phyloP scores from a whole-genome alignment of 352 stramenopile species.

The Peronospora belbahrii region DNA sequence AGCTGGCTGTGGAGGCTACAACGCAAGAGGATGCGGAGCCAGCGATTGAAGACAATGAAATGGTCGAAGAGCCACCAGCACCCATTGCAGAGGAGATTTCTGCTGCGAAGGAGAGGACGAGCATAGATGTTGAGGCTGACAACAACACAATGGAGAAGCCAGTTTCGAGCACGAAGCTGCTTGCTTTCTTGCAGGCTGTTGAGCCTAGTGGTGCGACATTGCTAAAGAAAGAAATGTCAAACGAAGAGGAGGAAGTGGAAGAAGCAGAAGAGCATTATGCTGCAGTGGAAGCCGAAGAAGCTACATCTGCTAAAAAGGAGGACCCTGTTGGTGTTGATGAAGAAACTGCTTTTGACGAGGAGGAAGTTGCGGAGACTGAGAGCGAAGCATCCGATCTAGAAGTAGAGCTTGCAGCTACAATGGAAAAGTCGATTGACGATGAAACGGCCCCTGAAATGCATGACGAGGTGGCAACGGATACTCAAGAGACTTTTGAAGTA shows the following conservation, averaged over 20 bases:
- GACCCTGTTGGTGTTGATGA: constrained; percentile 17
- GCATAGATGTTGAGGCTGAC: constrained; percentile 8
- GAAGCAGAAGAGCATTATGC: constrained; percentile 20
- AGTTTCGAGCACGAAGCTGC: constrained; percentile 36
- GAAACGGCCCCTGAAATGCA: constrained; percentile 10
- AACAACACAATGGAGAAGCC: constrained; percentile 21
- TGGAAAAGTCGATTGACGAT: constrained; percentile 13
- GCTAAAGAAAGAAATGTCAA: constrained; percentile 1
- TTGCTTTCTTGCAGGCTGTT: constrained; percentile 46
- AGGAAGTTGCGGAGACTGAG: constrained; percentile 11
- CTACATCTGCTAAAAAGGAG: constrained; percentile 24
- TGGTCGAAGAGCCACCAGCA: constrained; percentile 9
- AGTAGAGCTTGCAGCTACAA: constrained; percentile 13
- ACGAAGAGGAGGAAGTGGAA: constrained; percentile 7
- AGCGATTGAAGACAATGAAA: constrained; percentile 25
- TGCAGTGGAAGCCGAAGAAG: constrained; percentile 24
- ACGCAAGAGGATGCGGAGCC: constrained; percentile 11
- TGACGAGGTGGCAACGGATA: constrained; percentile 8
- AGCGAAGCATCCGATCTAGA: constrained; percentile 12
- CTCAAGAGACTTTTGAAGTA: constrained; percentile 15
- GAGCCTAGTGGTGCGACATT: constrained; percentile 16
- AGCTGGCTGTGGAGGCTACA: constrained; percentile 17
- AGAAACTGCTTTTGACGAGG: constrained; percentile 9
- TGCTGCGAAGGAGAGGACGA: constrained; percentile 5
- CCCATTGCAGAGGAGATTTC: constrained; percentile 9